Conservation (phyloP, 768 basidiomycete genomes). For the Russula griseocarnosa region DNA sequence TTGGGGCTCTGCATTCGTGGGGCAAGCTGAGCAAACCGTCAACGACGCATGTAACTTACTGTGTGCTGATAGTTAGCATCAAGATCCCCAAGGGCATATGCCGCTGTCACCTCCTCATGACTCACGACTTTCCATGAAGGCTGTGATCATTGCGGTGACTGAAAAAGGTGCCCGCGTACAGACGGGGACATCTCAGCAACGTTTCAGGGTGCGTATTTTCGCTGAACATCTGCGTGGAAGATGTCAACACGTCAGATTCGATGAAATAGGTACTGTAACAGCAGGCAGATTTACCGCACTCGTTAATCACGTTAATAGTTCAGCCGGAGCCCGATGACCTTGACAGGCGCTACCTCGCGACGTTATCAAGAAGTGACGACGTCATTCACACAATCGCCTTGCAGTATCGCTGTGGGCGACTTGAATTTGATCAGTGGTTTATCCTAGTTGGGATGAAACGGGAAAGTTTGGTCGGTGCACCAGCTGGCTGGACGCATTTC, state of each 20-base stretch:
- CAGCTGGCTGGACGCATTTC: background rate
- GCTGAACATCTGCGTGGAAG: constrained; percentile 6
- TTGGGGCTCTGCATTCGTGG: background rate
- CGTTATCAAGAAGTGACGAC: background rate
- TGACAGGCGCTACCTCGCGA: background rate
- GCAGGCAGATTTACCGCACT: background rate
- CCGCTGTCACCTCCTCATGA: background rate
- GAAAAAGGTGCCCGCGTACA: background rate
- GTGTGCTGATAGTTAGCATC: too few relatives aligned
- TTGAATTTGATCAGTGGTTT: background rate
- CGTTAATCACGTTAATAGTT: background rate
- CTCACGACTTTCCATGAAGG: background rate
- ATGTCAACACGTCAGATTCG: background rate
- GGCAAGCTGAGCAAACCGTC: background rate
- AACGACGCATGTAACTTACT: too few relatives aligned
- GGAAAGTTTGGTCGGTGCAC: background rate
- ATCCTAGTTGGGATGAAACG: background rate
- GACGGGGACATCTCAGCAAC: background rate
- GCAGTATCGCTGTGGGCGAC: background rate
- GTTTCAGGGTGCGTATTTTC: constrained; percentile 9
- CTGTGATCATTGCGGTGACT: background rate
- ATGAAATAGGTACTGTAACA: background rate
- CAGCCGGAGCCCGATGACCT: background rate
- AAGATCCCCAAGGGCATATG: background rate
- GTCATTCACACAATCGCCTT: background rate